A percentile compares a stretch with the other conserved stretches of the same genome.
These are phyloP conservation scores for Cladorrhinum sp. DNA, from an alignment of 2,329 filamentous ascomycete genomes.

Conservation along the genomic window DNA sequence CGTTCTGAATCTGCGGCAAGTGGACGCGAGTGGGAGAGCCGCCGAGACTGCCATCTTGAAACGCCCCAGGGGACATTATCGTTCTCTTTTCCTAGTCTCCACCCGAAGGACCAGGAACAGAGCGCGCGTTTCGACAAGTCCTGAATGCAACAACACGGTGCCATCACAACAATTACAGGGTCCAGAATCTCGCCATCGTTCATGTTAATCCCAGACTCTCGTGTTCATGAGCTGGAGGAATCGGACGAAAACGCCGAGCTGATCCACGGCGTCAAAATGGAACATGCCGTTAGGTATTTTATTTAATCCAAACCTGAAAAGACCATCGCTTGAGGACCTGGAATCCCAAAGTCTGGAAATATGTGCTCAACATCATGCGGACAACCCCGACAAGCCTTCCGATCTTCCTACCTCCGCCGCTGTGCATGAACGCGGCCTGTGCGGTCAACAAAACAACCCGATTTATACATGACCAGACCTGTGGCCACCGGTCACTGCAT, in stretches of 20 bases:
- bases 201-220: no score
- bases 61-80: background rate
- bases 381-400: no score
- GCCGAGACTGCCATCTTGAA: background rate
- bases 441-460: background rate
- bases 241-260: conserved; percentile 2
- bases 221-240: background rate
- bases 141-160: background rate
- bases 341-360: background rate
- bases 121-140: background rate
- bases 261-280: background rate
- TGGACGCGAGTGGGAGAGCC: background rate
- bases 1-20: background rate
- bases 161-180: background rate
- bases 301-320: background rate
- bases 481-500: background rate
- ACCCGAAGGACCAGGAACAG: background rate
- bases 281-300: background rate
- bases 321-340: no score
- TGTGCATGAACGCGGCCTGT: background rate
- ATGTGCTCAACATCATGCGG: background rate
- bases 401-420: background rate
- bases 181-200: background rate
- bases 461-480: background rate
- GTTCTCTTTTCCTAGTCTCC: background rate